Percentiles rank a stretch among this genome's conserved stretches.
Conservation (phyloP, 495 filamentous ascomycete genomes). For the Barbatosphaeria neglecta region DNA sequence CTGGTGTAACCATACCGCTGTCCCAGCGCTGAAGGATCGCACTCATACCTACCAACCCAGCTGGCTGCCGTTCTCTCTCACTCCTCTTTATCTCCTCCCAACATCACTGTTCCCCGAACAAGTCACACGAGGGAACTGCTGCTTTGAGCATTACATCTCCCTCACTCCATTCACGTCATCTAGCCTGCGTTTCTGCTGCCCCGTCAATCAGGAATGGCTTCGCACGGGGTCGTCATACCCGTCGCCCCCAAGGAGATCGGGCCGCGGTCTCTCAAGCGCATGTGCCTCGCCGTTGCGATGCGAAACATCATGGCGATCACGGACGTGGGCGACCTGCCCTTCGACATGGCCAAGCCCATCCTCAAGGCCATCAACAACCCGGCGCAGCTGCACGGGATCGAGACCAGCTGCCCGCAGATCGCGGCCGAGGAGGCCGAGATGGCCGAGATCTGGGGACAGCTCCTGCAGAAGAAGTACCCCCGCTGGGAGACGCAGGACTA, state of each 20-base stretch:
- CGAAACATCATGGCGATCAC: not conserved
- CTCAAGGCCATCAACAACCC: constrained; percentile 18
- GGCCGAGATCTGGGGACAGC: constrained; percentile 21
- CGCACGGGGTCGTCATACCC: not conserved
- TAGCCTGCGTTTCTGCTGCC: too few relatives aligned
- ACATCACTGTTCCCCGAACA: too few relatives aligned
- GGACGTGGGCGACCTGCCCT: not conserved
- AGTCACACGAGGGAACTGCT: too few relatives aligned
- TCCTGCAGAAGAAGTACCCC: constrained; percentile 24
- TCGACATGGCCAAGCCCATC: not conserved
- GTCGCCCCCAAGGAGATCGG: not conserved
- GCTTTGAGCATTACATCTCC: too few relatives aligned
- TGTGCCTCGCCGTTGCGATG: not conserved
- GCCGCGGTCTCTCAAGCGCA: not conserved
- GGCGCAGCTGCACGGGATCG: constrained; percentile 22
- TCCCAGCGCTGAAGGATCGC: not conserved
- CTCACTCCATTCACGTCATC: too few relatives aligned
- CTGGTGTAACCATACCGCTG: too few relatives aligned
- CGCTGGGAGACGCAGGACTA: constrained; percentile 8
- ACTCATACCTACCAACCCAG: not conserved
- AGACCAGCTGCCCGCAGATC: constrained; percentile 22
- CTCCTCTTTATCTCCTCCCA: not conserved
- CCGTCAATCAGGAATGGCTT: not conserved
- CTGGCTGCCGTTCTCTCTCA: not conserved
- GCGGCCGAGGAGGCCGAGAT: constrained; percentile 20